Base-by-base conservation (phyloP, 192 early-diverging fungal genomes). In the Coemansia sp. region DNA sequence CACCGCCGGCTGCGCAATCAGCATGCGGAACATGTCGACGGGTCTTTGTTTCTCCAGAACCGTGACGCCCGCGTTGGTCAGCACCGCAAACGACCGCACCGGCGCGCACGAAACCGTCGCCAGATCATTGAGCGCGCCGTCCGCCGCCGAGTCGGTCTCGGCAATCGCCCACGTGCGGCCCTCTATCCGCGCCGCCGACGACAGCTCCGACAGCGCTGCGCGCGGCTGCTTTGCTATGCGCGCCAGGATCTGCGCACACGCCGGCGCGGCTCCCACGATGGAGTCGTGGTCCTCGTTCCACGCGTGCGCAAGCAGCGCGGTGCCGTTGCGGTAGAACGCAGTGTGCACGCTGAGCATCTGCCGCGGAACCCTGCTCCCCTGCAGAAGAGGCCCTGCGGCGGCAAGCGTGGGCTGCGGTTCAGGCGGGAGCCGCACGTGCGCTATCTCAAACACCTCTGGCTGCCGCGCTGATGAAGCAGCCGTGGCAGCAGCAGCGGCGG, bases 91-190 rank as follows among this genome's bases (percentile, higher is more conserved):
- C 13, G 82, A 77, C 38, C 93, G 84, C 16, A 87, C 64, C 13
- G 88, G 85, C 10, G 67, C 64, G 15, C 80, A 76, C 6, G 87
- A 71, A 38, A 89, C 89, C 0, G 89, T 85, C 0, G 78, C 87
- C 47, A 94, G 71, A 67, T 94, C 92, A 66, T 93, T 93, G 13
- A 86, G 66, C 21, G 69, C 65, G 73, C 69, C 26, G 70, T 62
- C 37, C 67, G 66, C 56, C 45, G 42, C 40, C 5, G 60, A 3
- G 45, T 54, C 60, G 54, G 79, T 62, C 59, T 93, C 93, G 6
- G 86, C 85, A 58, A 98, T 92, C 9, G 88, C 89, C 88, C 92
- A 91, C 3, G 92, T 91, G 63, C 92, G 92, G 18, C 95, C 95
- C 58, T 93, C 89, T 16, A 94, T 68, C 11, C 83, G 81, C 40